Evolutionary conservation across 2,329 filamentous ascomycete species (phyloP), one percentile per base, ranked within the genome.

Genomic region (Aspergillus aculeatinus): DNA sequence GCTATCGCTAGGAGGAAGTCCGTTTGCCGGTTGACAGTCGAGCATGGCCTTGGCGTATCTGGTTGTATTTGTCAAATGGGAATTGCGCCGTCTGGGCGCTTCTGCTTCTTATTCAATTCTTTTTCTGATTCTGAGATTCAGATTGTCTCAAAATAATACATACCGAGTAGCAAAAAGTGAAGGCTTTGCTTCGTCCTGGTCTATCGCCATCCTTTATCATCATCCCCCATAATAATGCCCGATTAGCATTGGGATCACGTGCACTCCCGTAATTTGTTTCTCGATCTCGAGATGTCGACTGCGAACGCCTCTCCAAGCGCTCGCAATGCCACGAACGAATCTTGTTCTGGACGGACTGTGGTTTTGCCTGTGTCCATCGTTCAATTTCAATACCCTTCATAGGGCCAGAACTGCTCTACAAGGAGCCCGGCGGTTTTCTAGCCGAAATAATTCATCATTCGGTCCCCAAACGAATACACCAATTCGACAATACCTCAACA

Each of bases 31-130:
- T 59, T 71, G 72, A 66, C 12, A 44, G 66, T 73, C 67, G 67
- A 74, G 74, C 74, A 76, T 76, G 70, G 71, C 71, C 69, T 67
- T 71, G 74, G 74, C 74, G 74, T 73, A 76, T 72, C 68, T 72
- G 71, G 73, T 70, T 74, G 67, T 57, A 62, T 63, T 63, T 70
- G 70, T 65, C 63, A 66, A 68, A 67, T 68, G 72, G 66, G 72
- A 64, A 57, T 68, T 58, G 64, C 69, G 68, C 59, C 65, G 65
- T 63, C 63, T 64, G 64, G 63, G 47, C 27, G 27, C 42, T 60
- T 60, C 57, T 42, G 58, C 53, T 55, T 65, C 51, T 57, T 51
- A 61, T 60, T 52, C 35, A 29, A 25, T 42, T 23, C 48, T n/a
- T 48, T 9, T 12, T 4, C 39, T 19, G 21, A 14, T 3, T 21